These are phyloP conservation scores for Zygotorulaspora danielsina DNA, from an alignment of 805 yeast genomes.

Conservation along the genomic window DNA sequence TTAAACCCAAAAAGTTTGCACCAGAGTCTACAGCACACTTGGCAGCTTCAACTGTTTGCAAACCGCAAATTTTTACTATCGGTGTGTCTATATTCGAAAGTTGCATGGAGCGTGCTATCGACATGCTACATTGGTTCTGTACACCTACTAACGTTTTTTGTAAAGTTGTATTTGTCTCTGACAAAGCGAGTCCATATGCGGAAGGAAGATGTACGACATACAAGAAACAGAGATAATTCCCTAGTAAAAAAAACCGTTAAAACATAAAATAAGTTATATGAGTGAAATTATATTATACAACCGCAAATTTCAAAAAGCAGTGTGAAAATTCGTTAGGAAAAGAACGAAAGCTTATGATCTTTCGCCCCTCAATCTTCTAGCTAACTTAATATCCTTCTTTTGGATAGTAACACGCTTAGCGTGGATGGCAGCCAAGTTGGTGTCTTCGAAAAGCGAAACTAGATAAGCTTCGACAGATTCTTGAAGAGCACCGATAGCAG, in stretches of 20 bases:
- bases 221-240: too few relatives aligned
- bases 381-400: slow-evolving; percentile 97
- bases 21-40: slow-evolving; percentile 61
- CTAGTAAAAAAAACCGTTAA: neutral
- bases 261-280: slow-evolving; percentile 1
- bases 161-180: too few relatives aligned
- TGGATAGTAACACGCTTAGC: slow-evolving; percentile 99
- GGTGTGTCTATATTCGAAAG: slow-evolving; percentile 10
- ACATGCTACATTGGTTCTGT: too few relatives aligned
- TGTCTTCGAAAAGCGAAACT: slow-evolving; percentile 94
- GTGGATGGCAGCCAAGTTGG: slow-evolving; percentile 97
- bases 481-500: slow-evolving; percentile 96
- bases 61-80: slow-evolving; percentile 86
- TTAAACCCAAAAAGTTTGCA: slow-evolving; percentile 77
- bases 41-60: slow-evolving; percentile 66
- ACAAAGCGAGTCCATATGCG: too few relatives aligned
- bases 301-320: slow-evolving; percentile 8
- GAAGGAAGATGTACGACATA: too few relatives aligned
- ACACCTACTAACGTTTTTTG: too few relatives aligned
- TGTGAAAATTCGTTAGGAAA: slow-evolving; percentile 2
- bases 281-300: slow-evolving; percentile 8
- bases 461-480: slow-evolving; percentile 98
- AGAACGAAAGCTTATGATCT: slow-evolving; percentile 53
- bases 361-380: slow-evolving; percentile 97
- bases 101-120: neutral